These are phyloP conservation scores for Fusarium brachygibbosum DNA, from an alignment of 2,329 filamentous ascomycete species.

Conservation along the genomic window DNA sequence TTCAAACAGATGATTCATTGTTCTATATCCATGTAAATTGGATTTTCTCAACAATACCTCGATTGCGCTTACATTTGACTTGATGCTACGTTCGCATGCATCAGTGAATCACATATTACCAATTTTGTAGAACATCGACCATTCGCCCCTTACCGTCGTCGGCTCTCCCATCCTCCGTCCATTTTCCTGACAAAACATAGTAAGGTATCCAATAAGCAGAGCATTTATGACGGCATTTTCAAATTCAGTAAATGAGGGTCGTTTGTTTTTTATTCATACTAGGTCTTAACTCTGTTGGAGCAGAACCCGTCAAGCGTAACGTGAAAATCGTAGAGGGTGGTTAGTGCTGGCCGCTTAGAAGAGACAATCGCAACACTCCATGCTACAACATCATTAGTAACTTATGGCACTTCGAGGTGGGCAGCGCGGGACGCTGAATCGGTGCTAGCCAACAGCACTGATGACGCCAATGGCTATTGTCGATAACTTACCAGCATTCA, in stretches of 20 bases:
- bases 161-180: slow-evolving; percentile 6
- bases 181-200: slow-evolving; percentile 8
- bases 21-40: slow-evolving; percentile 23
- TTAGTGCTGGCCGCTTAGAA: slow-evolving; percentile 44
- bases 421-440: slow-evolving; percentile 12
- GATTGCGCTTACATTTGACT: neutral
- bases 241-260: slow-evolving; percentile 10
- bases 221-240: slow-evolving; percentile 28
- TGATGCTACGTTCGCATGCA: neutral
- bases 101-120: neutral
- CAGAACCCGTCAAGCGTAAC: slow-evolving; percentile 3
- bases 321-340: slow-evolving; percentile 6
- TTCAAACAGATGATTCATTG: slow-evolving; percentile 21
- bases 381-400: slow-evolving; percentile 45
- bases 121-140: neutral
- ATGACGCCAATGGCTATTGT: slow-evolving; percentile 13
- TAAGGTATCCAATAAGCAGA: slow-evolving; percentile 5
- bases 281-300: neutral
- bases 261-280: slow-evolving; percentile 4
- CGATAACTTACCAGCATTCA: slow-evolving; percentile 60
- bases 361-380: slow-evolving; percentile 60
- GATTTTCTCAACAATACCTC: slow-evolving; percentile 4
- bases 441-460: slow-evolving; percentile 7
- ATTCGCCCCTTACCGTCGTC: neutral
- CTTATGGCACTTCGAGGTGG: neutral